Conservation (phyloP, 2,329 filamentous ascomycete species). For the Botrytis byssoidea region DNA sequence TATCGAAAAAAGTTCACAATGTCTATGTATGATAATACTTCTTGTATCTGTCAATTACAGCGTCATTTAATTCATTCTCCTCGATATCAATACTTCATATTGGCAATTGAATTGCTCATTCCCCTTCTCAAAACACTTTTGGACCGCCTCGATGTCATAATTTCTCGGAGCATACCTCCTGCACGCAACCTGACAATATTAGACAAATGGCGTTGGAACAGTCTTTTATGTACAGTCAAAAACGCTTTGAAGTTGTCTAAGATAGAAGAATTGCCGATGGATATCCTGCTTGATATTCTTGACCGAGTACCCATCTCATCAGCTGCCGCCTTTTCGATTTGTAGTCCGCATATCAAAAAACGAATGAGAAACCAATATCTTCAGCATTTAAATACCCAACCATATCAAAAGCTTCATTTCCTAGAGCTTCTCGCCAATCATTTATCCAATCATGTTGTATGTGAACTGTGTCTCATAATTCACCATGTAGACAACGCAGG, state of each 20-base stretch:
- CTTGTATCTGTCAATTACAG: neutral
- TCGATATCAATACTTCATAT: neutral
- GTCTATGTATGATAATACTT: neutral
- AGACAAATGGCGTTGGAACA: neutral
- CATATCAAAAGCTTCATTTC: neutral
- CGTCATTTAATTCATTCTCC: neutral
- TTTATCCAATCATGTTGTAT: neutral
- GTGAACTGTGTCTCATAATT: neutral
- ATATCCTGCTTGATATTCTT: neutral
- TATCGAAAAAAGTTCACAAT: neutral
- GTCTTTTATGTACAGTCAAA: neutral
- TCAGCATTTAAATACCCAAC: neutral
- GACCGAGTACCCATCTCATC: constrained; percentile 1
- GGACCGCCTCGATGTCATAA: neutral
- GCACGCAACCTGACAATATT: neutral
- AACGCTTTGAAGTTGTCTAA: neutral
- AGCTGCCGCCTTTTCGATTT: neutral
- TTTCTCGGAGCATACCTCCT: neutral
- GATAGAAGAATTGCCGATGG: neutral
- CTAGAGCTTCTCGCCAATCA: neutral
- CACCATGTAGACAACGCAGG: neutral
- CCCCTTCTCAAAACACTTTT: neutral
- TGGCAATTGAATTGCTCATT: neutral
- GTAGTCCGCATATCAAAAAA: neutral
- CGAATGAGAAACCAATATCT: neutral